Base-by-base conservation (phyloP, 106 monocot genomes). In the Acorus calamus region DNA sequence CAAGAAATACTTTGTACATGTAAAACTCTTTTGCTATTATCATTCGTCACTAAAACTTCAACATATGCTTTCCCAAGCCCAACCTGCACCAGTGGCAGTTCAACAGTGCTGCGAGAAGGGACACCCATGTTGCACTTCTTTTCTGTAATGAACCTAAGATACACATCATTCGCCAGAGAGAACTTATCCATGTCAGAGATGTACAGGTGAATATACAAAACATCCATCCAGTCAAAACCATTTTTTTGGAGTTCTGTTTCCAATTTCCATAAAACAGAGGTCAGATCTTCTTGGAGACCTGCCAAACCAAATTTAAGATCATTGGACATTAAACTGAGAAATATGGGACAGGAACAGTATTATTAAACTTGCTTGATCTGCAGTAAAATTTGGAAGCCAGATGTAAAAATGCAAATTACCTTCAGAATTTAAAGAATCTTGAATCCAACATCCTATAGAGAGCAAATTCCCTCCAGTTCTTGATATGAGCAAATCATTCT, bases 1-100 rank as follows among this genome's bases (percentile, higher is more conserved):
- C 83, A 87, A 56, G 94, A 96, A 67, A 96, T 85, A 64, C 94
- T 96, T 66, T 96, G 94, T n/a, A 96, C 94, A 78, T 96, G 94
- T 61, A 96, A 60, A 75, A 96, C 90, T 67, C 65, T 82, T 70
- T 84, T 90, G 62, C 65, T 70, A 52, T 56, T 62, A 46, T 85
- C 77, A 44, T 73, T 80, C 47, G 94, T 52, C 7, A 90, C 94
- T 57, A 90, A 53, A 56, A 90, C 84, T 76, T 94, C 94, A 55
- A 94, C 74, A 76, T 71, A 81, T 49, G 83, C 84, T 78, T 82
- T 73, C 49, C 89, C 90, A 12, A 82, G 74, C 59, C 75, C 79
- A 66, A 67, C 79, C 65, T 79, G 62, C 1, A 56, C 8, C 55
- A 94, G 64, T 51, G 94, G 89, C 44, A 94, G 59, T 70, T 94